These are phyloP conservation scores for Setaria viridis DNA, from an alignment of 202 grass and related monocot species.

Conservation along the genomic window DNA sequence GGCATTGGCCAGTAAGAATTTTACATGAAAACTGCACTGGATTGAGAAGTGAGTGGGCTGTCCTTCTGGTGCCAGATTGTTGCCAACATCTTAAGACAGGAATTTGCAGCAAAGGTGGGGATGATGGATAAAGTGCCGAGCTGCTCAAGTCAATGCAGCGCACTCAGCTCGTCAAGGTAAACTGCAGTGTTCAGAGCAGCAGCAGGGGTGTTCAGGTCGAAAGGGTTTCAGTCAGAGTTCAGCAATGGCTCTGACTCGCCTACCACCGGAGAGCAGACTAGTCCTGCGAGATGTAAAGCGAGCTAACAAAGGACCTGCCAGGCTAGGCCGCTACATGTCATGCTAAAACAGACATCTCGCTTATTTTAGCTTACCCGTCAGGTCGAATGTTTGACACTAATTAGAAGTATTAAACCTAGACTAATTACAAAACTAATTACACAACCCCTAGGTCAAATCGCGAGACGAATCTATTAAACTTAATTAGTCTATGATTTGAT, in stretches of 20 bases:
- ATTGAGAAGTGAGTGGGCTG: too few species aligned
- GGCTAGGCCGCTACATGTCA: slow-evolving; percentile 3
- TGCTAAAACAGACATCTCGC: neutral
- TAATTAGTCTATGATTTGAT: too few species aligned
- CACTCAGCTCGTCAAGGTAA: slow-evolving; percentile 12
- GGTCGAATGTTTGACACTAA: too few species aligned
- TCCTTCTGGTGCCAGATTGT: too few species aligned
- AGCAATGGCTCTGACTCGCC: slow-evolving; percentile 13
- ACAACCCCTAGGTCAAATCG: too few species aligned
- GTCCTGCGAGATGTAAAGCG: slow-evolving; percentile 17
- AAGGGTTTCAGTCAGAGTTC: slow-evolving; percentile 41
- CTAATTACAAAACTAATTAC: too few species aligned
- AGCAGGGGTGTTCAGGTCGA: slow-evolving; percentile 34
- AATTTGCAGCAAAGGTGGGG: slow-evolving; percentile 21
- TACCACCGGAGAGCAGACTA: neutral
- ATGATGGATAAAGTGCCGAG: slow-evolving; percentile 23
- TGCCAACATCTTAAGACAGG: neutral
- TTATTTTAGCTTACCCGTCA: too few species aligned
- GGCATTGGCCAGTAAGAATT: too few species aligned
- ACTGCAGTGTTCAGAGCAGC: slow-evolving; percentile 20
- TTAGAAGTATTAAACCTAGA: too few species aligned
- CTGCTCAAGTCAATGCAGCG: slow-evolving; percentile 34
- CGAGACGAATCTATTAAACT: too few species aligned
- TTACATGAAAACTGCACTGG: neutral
- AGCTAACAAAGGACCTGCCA: slow-evolving; percentile 29